A percentile compares a stretch with the other conserved stretches of the same genome.
Conservation (phyloP, 148 eudicot genomes). For the Simmondsia chinensis region DNA sequence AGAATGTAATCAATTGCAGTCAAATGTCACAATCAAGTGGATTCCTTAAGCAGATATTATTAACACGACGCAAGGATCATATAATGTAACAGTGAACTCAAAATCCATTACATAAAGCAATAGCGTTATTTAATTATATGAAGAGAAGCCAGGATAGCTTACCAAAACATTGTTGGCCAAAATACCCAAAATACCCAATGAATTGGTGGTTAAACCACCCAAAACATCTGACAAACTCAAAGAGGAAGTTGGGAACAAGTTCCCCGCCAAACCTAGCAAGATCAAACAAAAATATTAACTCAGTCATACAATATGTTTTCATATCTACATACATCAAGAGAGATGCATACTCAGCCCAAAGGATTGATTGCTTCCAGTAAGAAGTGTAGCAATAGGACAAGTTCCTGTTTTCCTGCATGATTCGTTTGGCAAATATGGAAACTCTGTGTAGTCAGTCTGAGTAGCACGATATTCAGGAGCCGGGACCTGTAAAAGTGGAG, state of each 20-base stretch:
- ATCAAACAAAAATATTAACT: conserved; percentile 1
- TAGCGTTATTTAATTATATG: background rate
- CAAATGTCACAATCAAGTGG: too few relatives aligned
- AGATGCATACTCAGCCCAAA: conserved; percentile 43
- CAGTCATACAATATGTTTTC: background rate
- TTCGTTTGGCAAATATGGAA: conserved; percentile 42
- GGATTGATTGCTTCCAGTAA: conserved; percentile 58
- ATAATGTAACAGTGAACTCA: too few relatives aligned
- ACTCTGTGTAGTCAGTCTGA: conserved; percentile 25
- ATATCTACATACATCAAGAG: background rate
- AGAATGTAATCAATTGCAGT: too few relatives aligned
- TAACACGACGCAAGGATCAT: too few relatives aligned
- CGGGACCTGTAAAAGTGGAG: conserved; percentile 50
- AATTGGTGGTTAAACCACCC: too few relatives aligned
- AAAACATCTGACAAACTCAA: conserved; percentile 31
- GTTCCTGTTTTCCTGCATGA: conserved; percentile 50
- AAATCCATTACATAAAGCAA: too few relatives aligned
- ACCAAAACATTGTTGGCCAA: conserved; percentile 30
- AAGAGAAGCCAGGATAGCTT: background rate
- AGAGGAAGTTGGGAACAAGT: conserved; percentile 28
- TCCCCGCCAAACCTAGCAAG: conserved; percentile 37
- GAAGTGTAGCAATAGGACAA: conserved; percentile 58
- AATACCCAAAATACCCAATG: too few relatives aligned
- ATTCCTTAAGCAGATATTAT: too few relatives aligned
- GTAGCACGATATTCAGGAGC: conserved; percentile 30